These are phyloP conservation scores for Wallacemonas collosoma DNA, from an alignment of 208 protist genomes.

Conservation along the genomic window DNA sequence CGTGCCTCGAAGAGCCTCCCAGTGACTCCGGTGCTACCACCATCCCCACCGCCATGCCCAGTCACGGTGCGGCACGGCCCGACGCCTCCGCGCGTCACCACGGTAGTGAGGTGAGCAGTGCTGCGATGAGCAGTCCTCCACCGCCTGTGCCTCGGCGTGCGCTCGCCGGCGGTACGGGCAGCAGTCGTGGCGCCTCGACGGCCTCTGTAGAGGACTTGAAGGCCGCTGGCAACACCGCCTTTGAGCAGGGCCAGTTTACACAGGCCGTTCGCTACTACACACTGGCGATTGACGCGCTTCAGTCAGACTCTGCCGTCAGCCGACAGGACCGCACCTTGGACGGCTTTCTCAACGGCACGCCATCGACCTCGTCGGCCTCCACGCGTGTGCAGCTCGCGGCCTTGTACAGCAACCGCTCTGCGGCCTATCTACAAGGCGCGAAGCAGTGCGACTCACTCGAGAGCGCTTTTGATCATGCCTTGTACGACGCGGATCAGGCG, in stretches of 20 bases:
- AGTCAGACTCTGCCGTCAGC: not conserved
- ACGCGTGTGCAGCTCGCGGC: constrained; percentile 57
- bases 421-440: constrained; percentile 77
- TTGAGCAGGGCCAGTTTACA: constrained; percentile 74
- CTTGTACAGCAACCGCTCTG: constrained; percentile 94
- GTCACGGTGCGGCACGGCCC: not conserved
- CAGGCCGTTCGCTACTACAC: constrained; percentile 86
- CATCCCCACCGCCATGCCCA: not conserved
- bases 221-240: constrained; percentile 88
- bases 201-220: constrained; percentile 70
- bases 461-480: constrained; percentile 34
- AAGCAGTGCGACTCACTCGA: constrained; percentile 54
- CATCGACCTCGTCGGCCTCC: not conserved
- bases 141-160: not conserved
- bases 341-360: constrained; percentile 7
- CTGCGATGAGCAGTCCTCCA: not conserved
- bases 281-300: constrained; percentile 67
- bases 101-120: not conserved
- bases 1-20: constrained; percentile 6
- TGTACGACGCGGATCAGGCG: constrained; percentile 89
- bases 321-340: constrained; percentile 10
- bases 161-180: not conserved
- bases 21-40: not conserved
- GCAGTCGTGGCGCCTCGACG: not conserved
- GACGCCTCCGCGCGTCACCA: not conserved